Evolutionary conservation across 1,284 basidiomycete genomes (phyloP), one percentile per base, ranked within the genome.

Genomic region (Earliella scabrosa): DNA sequence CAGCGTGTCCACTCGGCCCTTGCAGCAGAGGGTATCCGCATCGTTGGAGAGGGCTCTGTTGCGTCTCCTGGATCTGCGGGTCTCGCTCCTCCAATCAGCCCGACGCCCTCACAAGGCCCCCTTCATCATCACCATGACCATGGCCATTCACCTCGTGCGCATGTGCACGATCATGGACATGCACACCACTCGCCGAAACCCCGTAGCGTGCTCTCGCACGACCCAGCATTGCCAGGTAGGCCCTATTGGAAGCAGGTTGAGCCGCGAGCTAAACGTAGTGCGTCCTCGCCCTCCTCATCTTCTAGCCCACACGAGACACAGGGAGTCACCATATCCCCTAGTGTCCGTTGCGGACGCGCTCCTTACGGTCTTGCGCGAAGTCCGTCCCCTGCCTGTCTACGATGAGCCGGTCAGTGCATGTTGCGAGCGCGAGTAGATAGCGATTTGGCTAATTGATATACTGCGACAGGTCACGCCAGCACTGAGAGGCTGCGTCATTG

Each of bases 261-360:
- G 47, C 43, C 44, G 31, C 44, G 45, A 39, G 18, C 45, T 45
- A 54, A 48, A 45, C 43, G 38, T 47, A 21, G 39, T 55, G 47
- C 29, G 51, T 55, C 29, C 23, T 24, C n/a, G 39, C 14, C 39
- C n/a, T n/a, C 7, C 29, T 31, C 6, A 7, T 31, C 29, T 2
- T 45, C 31, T 44, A 89, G 88, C 82, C 6, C 82, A 90, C 18
- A 73, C 82, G 24, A 82, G 92, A 16, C 84, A 87, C 63, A 80
- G 92, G 45, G 74, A 82, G 38, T 95, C 92, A 0, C 93, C 91
- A 0, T 95, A 90, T 66, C 85, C 88, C 0, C 73, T 92, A 29
- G 78, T 95, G 18, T 77, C 83, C 0, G 78, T 93, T 16, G 78
- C 87, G 29, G 77, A 84, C 24, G 93, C 92, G 0, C 73, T 92